Base-by-base conservation (phyloP, 2,329 filamentous ascomycete genomes). In the Fusarium sublunatum region DNA sequence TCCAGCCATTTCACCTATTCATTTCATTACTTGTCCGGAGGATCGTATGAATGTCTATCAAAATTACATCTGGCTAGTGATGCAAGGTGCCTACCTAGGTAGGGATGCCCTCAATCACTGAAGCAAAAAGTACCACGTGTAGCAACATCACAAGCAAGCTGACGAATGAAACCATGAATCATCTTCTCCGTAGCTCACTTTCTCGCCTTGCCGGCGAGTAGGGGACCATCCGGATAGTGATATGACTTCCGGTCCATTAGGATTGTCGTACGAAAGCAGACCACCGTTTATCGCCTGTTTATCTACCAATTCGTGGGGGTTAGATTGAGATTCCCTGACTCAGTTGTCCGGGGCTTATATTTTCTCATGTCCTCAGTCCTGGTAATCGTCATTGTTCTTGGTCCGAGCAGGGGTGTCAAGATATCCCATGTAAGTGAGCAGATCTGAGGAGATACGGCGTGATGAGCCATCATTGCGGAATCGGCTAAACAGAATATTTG, bases 171-270 rank as follows among this genome's bases (percentile, higher is more conserved):
- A 19, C 19, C 19, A 19, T 19, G 19, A 19, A 19, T 19, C 19
- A 19, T 19, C 19, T 3, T 19, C 19, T 19, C 19, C 19, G 19
- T 19, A 19, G 41, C 52, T 56, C 60, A 61, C 39, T 50, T 64
- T 47, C 50, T 51, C 53, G 46, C 47, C 51, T n/a, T n/a, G n/a
- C n/a, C n/a, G 38, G 46, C 11, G 8, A 31, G 39, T 44, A 51
- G 40, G 28, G 28, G 29, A 24, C 34, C 34, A 13, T 7, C 53
- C 55, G 62, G 59, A 28, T 46, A 39, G 22, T 51, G 53, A 50
- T 39, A 34, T 22, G 24, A 15, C 29, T 52, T 36, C 55, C 55
- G 55, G 41, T 32, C 59, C 52, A 57, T 55, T 65, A 38, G 50
- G 35, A 51, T 41, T 28, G 36, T 39, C 42, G 22, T 24, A 7